Conservation (phyloP, 2,329 filamentous ascomycete genomes). For the Colletotrichum sp. region DNA sequence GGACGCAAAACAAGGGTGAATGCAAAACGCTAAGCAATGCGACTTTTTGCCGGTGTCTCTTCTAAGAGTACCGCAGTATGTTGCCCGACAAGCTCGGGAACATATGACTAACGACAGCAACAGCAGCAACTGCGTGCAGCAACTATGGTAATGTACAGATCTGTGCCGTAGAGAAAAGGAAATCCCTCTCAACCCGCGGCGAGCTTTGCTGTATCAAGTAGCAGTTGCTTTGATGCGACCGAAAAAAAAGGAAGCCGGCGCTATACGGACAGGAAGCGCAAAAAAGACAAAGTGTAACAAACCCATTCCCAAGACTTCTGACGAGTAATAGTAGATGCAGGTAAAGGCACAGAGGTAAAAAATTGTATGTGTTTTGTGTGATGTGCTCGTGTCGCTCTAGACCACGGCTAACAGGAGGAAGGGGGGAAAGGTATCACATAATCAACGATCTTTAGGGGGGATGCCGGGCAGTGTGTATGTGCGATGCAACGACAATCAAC, state of each 20-base stretch:
- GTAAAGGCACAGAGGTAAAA: slow-evolving; percentile 20
- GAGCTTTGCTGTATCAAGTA: slow-evolving; percentile 42
- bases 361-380: slow-evolving; percentile 16
- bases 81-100: slow-evolving; percentile 17
- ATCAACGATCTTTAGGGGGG: slow-evolving; percentile 22
- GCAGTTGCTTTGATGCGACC: slow-evolving; percentile 34
- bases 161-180: slow-evolving; percentile 40
- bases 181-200: slow-evolving; percentile 39
- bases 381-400: slow-evolving; percentile 21
- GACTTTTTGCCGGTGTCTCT: slow-evolving; percentile 25
- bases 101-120: slow-evolving; percentile 27
- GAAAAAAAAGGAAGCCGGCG: slow-evolving; percentile 31
- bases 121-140: slow-evolving; percentile 47
- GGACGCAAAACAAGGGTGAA: slow-evolving; percentile 21
- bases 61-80: slow-evolving; percentile 17
- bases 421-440: slow-evolving; percentile 37
- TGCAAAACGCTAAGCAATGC: slow-evolving; percentile 24
- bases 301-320: slow-evolving; percentile 33
- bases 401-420: slow-evolving; percentile 18
- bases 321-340: slow-evolving; percentile 16
- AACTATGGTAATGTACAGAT: slow-evolving; percentile 63
- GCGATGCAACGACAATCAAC: slow-evolving; percentile 27
- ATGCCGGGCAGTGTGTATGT: slow-evolving; percentile 24
- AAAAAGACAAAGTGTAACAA: slow-evolving; percentile 32
- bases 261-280: slow-evolving; percentile 19